Evolutionary conservation across 257 asterid species (phyloP).

Genomic region (Solanum pinnatisectum): DNA sequence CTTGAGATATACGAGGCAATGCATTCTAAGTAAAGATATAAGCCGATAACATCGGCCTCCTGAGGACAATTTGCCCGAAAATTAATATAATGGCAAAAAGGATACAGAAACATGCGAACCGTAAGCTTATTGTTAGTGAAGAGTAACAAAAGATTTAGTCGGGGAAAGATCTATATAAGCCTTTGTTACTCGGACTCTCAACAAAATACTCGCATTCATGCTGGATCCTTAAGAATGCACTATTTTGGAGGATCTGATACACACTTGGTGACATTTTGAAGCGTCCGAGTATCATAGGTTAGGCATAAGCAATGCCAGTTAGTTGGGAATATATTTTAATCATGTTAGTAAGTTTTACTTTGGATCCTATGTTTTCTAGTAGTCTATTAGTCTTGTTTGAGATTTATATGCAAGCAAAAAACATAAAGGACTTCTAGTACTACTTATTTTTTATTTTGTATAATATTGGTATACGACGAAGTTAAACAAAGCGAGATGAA

Average conservation of each 20-base stretch:
- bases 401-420: background rate
- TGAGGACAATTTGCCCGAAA: background rate
- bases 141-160: background rate
- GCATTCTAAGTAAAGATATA: constrained; percentile 79
- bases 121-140: background rate
- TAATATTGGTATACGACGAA: background rate
- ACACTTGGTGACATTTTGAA: background rate
- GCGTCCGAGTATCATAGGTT: background rate
- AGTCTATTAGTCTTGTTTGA: background rate
- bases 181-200: background rate
- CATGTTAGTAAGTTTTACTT: background rate
- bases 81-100: background rate
- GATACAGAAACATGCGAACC: background rate
- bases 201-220: background rate
- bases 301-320: background rate
- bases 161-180: background rate
- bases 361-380: background rate
- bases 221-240: background rate
- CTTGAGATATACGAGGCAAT: constrained; percentile 68
- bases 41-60: constrained; percentile 71
- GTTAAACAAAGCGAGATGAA: background rate
- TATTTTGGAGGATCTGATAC: background rate
- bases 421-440: background rate
- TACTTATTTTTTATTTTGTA: background rate
- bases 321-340: background rate